Evolutionary conservation across 139 green algal species (phyloP), one percentile per base, ranked within the genome.

Genomic region (Edaphochlamys debaryana): DNA sequence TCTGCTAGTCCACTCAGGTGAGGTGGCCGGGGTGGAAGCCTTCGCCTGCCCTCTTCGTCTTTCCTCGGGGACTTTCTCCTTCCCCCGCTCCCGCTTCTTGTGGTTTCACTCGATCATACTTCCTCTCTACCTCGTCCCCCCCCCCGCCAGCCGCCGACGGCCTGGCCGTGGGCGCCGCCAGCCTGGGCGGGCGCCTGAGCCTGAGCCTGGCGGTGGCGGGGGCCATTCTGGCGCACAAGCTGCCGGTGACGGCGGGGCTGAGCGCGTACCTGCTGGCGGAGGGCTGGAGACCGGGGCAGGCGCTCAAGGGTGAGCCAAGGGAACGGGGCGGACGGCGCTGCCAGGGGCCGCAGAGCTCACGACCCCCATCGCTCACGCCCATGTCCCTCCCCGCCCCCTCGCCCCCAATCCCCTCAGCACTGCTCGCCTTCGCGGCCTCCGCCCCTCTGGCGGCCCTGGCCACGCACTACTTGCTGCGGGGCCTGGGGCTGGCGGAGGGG

Each of bases 221-320:
- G 19, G 89, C 88, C 45, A 92, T 93, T 79, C 54, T 92, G 48
- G 56, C 90, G 45, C 89, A 94, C 85, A 94, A 94, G 87, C 89
- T 84, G 34, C 92, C 92, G 22, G 92, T 94, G 56, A 87, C 92
- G 4, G 90, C 93, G 64, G 92, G 92, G 0, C 80, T 95, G 15
- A 78, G 79, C 17, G 87, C 90, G 23, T 94, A 91, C 87, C 85
- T 95, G 40, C 70, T 84, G 52, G 63, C 34, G 23, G 86, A 79
- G 32, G 56, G 81, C 5, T 94, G 89, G 92, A 13, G 29, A 17
- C 78, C 66, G 63, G 38, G 34, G 2, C 72, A 70, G 22, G 70
- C 87, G 32, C 85, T 84, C 11, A 67, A 67, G 63, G 73, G 77
- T 86, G 17, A 77, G 62, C n/a, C n/a, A n/a, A n/a, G n/a, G 48